These are phyloP conservation scores for Rhexocercosporidium sp. DNA, from an alignment of 2,329 filamentous ascomycete species.

Conservation along the genomic window DNA sequence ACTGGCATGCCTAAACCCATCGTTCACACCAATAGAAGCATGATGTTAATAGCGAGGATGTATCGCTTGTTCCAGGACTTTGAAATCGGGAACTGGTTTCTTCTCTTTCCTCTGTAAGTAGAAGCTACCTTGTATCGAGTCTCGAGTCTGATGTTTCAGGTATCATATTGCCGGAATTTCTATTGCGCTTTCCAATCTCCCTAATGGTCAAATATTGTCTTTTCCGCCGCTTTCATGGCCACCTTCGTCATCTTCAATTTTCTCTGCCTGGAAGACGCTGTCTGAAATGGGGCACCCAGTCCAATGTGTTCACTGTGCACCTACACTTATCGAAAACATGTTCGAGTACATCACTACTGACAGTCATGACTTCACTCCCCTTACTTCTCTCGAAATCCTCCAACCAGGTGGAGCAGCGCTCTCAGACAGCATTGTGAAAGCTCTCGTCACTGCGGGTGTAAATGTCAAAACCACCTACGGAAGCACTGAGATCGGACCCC, in stretches of 20 bases:
- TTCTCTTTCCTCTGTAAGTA: conserved; percentile 41
- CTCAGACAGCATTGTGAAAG: conserved; percentile 35
- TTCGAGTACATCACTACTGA: conserved; percentile 40
- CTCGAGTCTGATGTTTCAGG: conserved; percentile 23
- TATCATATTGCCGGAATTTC: conserved; percentile 42
- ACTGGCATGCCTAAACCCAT: conserved; percentile 42
- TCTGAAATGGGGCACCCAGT: conserved; percentile 36
- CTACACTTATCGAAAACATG: conserved; percentile 42
- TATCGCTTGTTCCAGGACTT: conserved; percentile 43
- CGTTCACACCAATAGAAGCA: conserved; percentile 42
- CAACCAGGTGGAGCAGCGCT: conserved; percentile 42
- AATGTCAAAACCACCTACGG: conserved; percentile 45
- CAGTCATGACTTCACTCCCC: conserved; percentile 38
- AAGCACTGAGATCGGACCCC: conserved; percentile 43
- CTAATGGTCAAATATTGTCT: conserved; percentile 41
- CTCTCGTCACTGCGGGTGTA: conserved; percentile 35
- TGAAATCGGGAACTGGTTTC: conserved; percentile 42
- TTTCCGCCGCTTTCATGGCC: conserved; percentile 42
- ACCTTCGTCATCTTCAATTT: conserved; percentile 37
- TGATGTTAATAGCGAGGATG: conserved; percentile 44
- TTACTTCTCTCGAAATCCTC: conserved; percentile 39
- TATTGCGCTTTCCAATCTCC: conserved; percentile 40
- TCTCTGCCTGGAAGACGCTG: conserved; percentile 38
- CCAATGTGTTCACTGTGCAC: conserved; percentile 41
- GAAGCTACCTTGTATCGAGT: not conserved